These are phyloP conservation scores for Boletus rubescentipes DNA, from an alignment of 768 basidiomycete genomes.

Conservation along the genomic window DNA sequence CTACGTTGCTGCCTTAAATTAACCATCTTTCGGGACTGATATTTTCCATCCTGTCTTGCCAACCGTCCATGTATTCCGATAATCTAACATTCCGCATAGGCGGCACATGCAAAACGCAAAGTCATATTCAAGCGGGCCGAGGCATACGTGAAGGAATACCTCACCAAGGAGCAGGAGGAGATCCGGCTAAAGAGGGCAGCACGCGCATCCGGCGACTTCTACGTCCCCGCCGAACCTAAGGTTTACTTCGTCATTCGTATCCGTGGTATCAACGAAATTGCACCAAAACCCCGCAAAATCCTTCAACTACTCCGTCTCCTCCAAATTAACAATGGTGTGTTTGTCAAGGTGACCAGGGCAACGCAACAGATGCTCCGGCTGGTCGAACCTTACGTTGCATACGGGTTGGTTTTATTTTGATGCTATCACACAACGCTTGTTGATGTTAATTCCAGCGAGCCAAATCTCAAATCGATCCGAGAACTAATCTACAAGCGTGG, in stretches of 20 bases:
- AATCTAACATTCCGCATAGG: conserved; percentile 46
- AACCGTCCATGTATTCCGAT: conserved; percentile 4
- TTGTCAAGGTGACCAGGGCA: conserved; percentile 94
- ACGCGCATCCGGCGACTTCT: conserved; percentile 91
- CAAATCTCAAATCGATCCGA: conserved; percentile 94
- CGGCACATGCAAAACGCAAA: conserved; percentile 87
- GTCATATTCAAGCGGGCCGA: conserved; percentile 99
- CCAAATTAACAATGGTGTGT: conserved; percentile 99
- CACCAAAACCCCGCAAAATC: conserved; percentile 99
- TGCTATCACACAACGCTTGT: neutral
- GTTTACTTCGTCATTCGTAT: conserved; percentile 98
- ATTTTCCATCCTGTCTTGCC: conserved; percentile 1
- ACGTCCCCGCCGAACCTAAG: conserved; percentile 95
- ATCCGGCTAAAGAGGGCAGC: conserved; percentile 93
- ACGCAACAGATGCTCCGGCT: conserved; percentile 98
- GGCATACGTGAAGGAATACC: conserved; percentile 96
- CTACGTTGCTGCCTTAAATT: conserved; percentile 76
- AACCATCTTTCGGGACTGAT: conserved; percentile 85
- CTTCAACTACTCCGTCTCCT: conserved; percentile 96
- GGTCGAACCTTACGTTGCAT: conserved; percentile 96
- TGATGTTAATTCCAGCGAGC: conserved; percentile 57
- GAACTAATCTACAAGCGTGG: conserved; percentile 99
- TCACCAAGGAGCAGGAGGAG: conserved; percentile 91
- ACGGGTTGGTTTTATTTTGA: conserved; percentile 61
- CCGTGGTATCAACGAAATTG: conserved; percentile 99